Evolutionary conservation across 2,329 filamentous ascomycete species (phyloP).

Genomic region (Myriangium duriaei): DNA sequence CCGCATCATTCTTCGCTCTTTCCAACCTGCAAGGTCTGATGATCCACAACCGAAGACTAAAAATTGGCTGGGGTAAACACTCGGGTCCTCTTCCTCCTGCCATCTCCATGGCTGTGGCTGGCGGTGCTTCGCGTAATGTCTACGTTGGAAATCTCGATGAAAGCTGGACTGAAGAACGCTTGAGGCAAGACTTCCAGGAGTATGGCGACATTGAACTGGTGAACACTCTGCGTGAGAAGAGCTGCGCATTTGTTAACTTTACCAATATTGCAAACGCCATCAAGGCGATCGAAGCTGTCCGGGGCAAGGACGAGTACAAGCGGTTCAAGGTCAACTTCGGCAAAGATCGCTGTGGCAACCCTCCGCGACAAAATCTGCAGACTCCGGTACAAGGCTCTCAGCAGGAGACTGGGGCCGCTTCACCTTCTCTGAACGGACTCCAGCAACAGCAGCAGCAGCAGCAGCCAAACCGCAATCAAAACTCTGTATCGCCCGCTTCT

Average conservation of each 20-base stretch:
- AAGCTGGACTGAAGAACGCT: constrained; percentile 88
- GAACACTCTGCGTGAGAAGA: constrained; percentile 94
- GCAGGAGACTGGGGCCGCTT: constrained; percentile 29
- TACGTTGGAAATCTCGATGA: constrained; percentile 97
- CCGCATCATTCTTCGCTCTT: constrained; percentile 92
- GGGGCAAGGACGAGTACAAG: constrained; percentile 90
- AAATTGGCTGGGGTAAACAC: constrained; percentile 99
- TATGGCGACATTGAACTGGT: constrained; percentile 97
- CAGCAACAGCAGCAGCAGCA: constrained; percentile 49
- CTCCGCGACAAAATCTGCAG: constrained; percentile 69
- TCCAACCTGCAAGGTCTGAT: constrained; percentile 96
- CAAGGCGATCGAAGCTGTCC: constrained; percentile 94
- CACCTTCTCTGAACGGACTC: neutral
- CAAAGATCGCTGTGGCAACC: constrained; percentile 95
- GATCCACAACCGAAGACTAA: constrained; percentile 96
- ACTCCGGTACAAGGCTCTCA: constrained; percentile 45
- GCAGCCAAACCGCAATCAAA: constrained; percentile 41
- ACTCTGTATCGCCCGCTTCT: constrained; percentile 49
- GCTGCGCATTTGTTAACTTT: constrained; percentile 98
- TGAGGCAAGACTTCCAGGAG: constrained; percentile 93
- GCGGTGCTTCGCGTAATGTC: constrained; percentile 93
- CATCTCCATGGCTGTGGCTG: constrained; percentile 89
- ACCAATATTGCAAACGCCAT: constrained; percentile 99
- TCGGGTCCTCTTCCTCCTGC: constrained; percentile 91
- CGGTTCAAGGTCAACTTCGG: constrained; percentile 99